Base-by-base conservation (phyloP, 345 rosid genomes). In the Linum trigynum region DNA sequence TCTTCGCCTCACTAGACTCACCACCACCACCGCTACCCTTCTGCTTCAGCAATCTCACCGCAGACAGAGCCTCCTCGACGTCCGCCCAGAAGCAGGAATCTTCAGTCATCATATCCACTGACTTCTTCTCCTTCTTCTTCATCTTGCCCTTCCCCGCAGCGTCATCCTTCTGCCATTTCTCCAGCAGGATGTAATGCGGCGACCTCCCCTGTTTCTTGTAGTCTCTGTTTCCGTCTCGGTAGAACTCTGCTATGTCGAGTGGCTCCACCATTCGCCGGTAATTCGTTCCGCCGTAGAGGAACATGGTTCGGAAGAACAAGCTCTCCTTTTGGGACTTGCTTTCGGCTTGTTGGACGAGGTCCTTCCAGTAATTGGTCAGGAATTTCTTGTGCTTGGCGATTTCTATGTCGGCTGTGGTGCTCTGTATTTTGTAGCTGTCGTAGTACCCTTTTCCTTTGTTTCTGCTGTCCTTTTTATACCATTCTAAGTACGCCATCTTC, bases 61-160 rank as follows among this genome's bases (percentile, higher is more conserved):
- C 64, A 6, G 72, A 65, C 43, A 82, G 6, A 10, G 90, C 86
- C 68, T 89, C 94, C 75, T 91, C 95, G 9, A 91, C 98, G 3
- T 75, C 65, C 16, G 85, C 83, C 98, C 98, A 91, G 17, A 91
- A 91, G 63, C 91, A 86, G 23, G 98, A 89, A 80, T 89, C 95
- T 48, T 79, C 66, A 0, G 81, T 85, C 23, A 86, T 12, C 14
- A 15, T 65, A 9, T 37, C 62, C 37, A 68, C 68, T 59, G 79
- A 69, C 4, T 76, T 5, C 7, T 60, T 40, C 65, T 72, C 81
- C 55, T 69, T 39, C 17, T 72, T 73, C 53, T 57, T 64, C 6
- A 6, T 2, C 10, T 56, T 11, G 81, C 3, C 70, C 15, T 59
- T 63, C 50, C 40, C 66, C 1, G 41, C 64, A 0, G 48, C 58